These are phyloP conservation scores for Thraustochytrium sp. DNA, from an alignment of 352 stramenopile genomes.

Conservation along the genomic window DNA sequence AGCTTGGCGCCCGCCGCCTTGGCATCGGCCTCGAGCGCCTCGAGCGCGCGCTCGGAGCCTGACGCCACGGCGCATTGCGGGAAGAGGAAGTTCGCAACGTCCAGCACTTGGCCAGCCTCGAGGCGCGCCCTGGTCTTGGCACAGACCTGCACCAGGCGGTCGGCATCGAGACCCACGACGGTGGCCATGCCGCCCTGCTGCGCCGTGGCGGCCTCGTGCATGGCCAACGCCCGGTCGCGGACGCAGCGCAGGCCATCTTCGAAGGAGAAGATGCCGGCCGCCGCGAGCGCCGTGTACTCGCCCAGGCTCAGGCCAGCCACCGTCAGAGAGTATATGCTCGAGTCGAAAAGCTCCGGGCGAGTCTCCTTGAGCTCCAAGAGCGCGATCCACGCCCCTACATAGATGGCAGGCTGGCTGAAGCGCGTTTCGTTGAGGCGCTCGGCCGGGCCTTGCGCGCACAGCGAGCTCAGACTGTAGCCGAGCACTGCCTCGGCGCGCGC, in stretches of 20 bases:
- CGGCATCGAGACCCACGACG: slow-evolving; percentile 18
- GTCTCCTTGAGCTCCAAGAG: slow-evolving; percentile 4
- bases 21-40: not conserved
- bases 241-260: slow-evolving; percentile 7
- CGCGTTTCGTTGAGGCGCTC: slow-evolving; percentile 44
- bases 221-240: slow-evolving; percentile 24
- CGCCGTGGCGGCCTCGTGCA: slow-evolving; percentile 1
- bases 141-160: not conserved
- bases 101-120: not conserved
- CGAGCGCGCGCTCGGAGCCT: not conserved
- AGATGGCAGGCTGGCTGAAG: slow-evolving; percentile 45
- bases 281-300: slow-evolving; percentile 44
- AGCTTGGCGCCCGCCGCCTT: not conserved
- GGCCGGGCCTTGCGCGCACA: slow-evolving; percentile 4
- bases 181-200: slow-evolving; percentile 37
- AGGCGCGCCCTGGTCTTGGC: not conserved
- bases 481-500: not conserved
- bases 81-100: slow-evolving; percentile 43
- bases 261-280: slow-evolving; percentile 31
- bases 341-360: not conserved
- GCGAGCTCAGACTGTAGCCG: not conserved
- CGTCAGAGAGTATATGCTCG: not conserved
- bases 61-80: slow-evolving; percentile 10
- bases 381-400: slow-evolving; percentile 6
- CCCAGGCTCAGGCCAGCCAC: slow-evolving; percentile 39